A percentile compares a stretch with the other conserved stretches of the same genome.
Evolutionary conservation across 495 filamentous ascomycete genomes (phyloP).

Genomic region (Talaromyces adpressus): DNA sequence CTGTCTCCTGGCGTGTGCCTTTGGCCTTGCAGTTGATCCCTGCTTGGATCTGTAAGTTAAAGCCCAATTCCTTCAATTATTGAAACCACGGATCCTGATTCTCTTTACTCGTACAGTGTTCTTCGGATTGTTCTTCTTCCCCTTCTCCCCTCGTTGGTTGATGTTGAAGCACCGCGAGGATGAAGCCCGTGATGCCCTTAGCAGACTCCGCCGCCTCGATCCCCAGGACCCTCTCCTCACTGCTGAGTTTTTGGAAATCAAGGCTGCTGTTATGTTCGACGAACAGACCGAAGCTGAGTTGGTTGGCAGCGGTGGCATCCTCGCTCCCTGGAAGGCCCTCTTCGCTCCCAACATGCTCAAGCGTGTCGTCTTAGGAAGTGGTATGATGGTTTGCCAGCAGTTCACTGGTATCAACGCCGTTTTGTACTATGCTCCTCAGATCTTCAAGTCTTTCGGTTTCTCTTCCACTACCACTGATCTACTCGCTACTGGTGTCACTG

Average conservation of each 20-base stretch:
- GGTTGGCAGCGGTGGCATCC: conserved; percentile 41
- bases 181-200: conserved; percentile 56
- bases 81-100: neutral
- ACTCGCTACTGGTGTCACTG: conserved; percentile 67
- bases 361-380: conserved; percentile 49
- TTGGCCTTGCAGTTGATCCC: conserved; percentile 45
- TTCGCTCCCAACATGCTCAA: conserved; percentile 52
- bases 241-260: conserved; percentile 62
- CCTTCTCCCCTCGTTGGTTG: conserved; percentile 70
- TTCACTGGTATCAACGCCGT: conserved; percentile 59
- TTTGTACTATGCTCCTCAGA: conserved; percentile 51
- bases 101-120: conserved; percentile 31
- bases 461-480: conserved; percentile 50
- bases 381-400: conserved; percentile 52
- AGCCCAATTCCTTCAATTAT: too few relatives aligned
- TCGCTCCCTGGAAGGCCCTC: conserved; percentile 50
- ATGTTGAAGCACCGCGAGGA: conserved; percentile 74
- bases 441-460: conserved; percentile 29
- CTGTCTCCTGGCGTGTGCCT: conserved; percentile 36
- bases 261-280: conserved; percentile 46
- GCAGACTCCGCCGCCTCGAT: conserved; percentile 56
- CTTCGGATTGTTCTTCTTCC: conserved; percentile 66
- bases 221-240: conserved; percentile 54
- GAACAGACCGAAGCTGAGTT: conserved; percentile 45
- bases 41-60: conserved; percentile 42